Base-by-base conservation (phyloP, 1,284 basidiomycete genomes). In the Ustilago crameri region DNA sequence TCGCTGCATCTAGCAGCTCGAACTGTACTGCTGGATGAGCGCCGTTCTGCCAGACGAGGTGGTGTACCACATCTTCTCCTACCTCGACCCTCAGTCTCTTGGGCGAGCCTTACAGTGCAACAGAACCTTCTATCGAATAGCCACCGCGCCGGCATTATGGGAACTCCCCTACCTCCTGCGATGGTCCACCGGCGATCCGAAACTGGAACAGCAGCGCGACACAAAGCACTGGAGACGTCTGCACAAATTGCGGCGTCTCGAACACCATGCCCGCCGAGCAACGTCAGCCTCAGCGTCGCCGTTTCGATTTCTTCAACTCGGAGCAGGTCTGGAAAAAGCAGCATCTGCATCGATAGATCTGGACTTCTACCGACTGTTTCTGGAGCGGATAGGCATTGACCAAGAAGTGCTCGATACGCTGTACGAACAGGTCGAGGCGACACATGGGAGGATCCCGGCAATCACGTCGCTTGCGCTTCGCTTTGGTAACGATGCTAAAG, bases 341-440 rank as follows among this genome's bases (percentile, higher is more conserved):
- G 10, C 18, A 32, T 12, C n/a, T 5, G 18, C 38, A 10, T 5
- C 49, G 3, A 3, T 45, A 1, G 30, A 34, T 3, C 50, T 52
- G 9, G 53, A 72, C 59, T 75, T 73, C 38, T 66, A 75, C 46
- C 46, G 61, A 3, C 64, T 75, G 41, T 75, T 75, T 20, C 14
- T 57, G 3, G 69, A 73, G 38, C 46, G 73, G 1, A 68, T 75
- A 2, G 24, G 12, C 9, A 65, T 69, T 40, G 73, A 75, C 24
- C 55, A 65, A 17, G 27, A 58, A 27, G 69, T 75, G 5, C 22
- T 75, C 17, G 53, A 73, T 17, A 30, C 41, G 9, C 54, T 75
- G 9, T 69, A 73, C 35, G 17, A 53, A 2, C 68, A 68, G 27
- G 60, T 62, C n/a, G 57, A 62, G 30, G 32, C 60, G 3, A 61